Evolutionary conservation across 495 filamentous ascomycete species (phyloP).

Genomic region (Penicillium taxi): DNA sequence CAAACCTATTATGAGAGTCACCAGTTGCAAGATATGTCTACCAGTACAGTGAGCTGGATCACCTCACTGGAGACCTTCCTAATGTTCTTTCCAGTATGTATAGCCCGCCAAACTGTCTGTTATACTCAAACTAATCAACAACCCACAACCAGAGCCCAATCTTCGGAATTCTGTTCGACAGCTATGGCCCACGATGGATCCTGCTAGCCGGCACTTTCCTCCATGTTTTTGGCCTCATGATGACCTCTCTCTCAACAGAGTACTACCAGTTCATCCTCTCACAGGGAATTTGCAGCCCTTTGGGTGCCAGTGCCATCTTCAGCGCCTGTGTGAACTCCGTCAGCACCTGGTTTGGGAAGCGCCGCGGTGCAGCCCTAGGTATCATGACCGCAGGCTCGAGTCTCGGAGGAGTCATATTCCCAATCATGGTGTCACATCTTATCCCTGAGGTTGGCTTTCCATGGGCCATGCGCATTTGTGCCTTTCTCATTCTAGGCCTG

Average conservation of each 20-base stretch:
- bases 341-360: slow-evolving; percentile 60
- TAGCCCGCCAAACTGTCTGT: not conserved
- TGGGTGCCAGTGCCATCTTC: slow-evolving; percentile 56
- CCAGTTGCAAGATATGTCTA: slow-evolving; percentile 32
- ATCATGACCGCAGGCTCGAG: slow-evolving; percentile 59
- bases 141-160: slow-evolving; percentile 31
- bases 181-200: slow-evolving; percentile 60
- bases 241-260: slow-evolving; percentile 31
- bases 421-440: slow-evolving; percentile 61
- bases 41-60: slow-evolving; percentile 45
- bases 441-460: slow-evolving; percentile 57
- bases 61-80: slow-evolving; percentile 43
- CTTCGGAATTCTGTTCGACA: slow-evolving; percentile 59
- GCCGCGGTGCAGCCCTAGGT: slow-evolving; percentile 60
- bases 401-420: slow-evolving; percentile 43
- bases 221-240: slow-evolving; percentile 67
- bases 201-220: slow-evolving; percentile 53
- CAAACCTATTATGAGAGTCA: slow-evolving; percentile 48
- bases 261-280: slow-evolving; percentile 42
- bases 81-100: slow-evolving; percentile 32
- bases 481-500: slow-evolving; percentile 60
- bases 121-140: not conserved
- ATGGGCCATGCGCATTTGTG: slow-evolving; percentile 65
- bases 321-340: slow-evolving; percentile 51
- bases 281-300: slow-evolving; percentile 34